Evolutionary conservation across 495 filamentous ascomycete genomes (phyloP).

Genomic region (Aspergillus cristatus): DNA sequence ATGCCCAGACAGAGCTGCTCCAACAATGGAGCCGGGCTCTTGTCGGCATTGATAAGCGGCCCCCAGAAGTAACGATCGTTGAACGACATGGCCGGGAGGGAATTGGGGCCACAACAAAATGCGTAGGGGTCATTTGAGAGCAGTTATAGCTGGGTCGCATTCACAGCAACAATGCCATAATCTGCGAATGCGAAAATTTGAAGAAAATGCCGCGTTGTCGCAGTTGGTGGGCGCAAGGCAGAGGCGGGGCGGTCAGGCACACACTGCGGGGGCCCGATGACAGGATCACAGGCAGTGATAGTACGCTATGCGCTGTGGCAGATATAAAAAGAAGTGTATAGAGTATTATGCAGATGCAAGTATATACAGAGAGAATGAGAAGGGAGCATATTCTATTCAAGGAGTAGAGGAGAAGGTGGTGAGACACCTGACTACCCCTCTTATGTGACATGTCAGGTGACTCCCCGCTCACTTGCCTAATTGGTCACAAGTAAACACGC

Average conservation of each 20-base stretch:
- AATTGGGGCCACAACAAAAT: conserved; percentile 9
- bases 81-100: conserved; percentile 23
- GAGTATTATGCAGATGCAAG: too few species aligned
- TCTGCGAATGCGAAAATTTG: neutral
- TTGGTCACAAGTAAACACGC: too few species aligned
- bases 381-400: too few species aligned
- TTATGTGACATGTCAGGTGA: too few species aligned
- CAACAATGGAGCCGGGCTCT: conserved; percentile 63
- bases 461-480: too few species aligned
- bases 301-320: too few species aligned
- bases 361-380: too few species aligned
- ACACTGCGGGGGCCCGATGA: conserved; percentile 3
- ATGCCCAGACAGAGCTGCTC: conserved; percentile 72
- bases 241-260: conserved; percentile 1
- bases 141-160: conserved; percentile 7
- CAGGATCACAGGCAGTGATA: too few species aligned
- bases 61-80: conserved; percentile 54
- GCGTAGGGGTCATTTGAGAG: conserved; percentile 13
- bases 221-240: too few species aligned
- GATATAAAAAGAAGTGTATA: too few species aligned
- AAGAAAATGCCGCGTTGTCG: neutral
- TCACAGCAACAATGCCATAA: neutral
- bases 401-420: too few species aligned
- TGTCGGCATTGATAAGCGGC: conserved; percentile 72
- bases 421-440: too few species aligned